Conservation (phyloP, 2,329 filamentous ascomycete genomes). For the Cercospora nicotianae region DNA sequence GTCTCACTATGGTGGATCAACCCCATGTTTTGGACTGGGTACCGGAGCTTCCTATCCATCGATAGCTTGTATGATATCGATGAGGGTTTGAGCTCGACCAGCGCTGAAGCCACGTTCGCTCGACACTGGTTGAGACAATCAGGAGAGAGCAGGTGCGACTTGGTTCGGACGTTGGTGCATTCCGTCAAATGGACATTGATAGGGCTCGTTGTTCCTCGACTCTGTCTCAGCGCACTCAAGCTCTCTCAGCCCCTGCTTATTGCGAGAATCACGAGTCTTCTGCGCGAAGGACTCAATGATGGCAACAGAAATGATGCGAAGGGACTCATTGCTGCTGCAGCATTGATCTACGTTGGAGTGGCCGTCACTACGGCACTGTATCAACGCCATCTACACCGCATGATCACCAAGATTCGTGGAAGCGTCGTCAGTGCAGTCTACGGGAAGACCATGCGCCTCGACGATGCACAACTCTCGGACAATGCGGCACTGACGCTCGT, state of each 20-base stretch:
- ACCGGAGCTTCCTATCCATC: conserved; percentile 26
- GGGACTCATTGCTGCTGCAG: conserved; percentile 24
- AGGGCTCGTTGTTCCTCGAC: conserved; percentile 16
- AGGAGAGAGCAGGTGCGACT: conserved; percentile 1
- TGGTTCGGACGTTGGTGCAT: conserved; percentile 11
- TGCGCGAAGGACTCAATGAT: conserved; percentile 13
- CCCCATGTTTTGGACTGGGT: conserved; percentile 35
- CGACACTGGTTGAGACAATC: conserved; percentile 13
- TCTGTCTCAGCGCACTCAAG: conserved; percentile 24
- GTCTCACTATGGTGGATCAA: conserved; percentile 44
- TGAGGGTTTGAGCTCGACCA: conserved; percentile 17
- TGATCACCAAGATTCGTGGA: conserved; percentile 27
- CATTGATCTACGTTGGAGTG: conserved; percentile 22
- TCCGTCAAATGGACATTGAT: conserved; percentile 14
- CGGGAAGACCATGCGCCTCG: conserved; percentile 16
- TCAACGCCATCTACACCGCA: conserved; percentile 22
- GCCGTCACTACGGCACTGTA: conserved; percentile 23
- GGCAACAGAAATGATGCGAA: conserved; percentile 13
- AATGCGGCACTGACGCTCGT: conserved; percentile 25
- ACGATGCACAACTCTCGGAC: conserved; percentile 19
- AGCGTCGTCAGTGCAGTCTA: conserved; percentile 24
- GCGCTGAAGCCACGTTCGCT: conserved; percentile 15
- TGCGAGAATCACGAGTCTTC: conserved; percentile 16
- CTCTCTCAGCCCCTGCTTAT: conserved; percentile 25
- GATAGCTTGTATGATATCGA: conserved; percentile 32